These are phyloP conservation scores for Theobroma cacao DNA, from an alignment of 345 rosid species.

Conservation along the genomic window DNA sequence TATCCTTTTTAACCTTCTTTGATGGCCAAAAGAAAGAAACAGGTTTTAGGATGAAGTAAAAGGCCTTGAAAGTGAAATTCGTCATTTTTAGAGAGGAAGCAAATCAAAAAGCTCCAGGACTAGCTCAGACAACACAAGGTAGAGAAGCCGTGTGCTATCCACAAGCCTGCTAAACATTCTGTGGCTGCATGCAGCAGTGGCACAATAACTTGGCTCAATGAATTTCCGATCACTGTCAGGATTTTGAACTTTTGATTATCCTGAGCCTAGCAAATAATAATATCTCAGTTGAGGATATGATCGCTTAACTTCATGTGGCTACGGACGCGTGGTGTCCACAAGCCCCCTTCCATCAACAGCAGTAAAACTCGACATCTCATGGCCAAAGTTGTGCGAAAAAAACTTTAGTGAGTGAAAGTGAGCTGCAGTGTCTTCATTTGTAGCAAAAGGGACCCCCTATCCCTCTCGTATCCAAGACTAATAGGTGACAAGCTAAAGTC, in stretches of 20 bases:
- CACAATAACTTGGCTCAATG: not conserved
- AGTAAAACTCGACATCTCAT: not conserved
- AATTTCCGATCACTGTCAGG: slow-evolving; percentile 8
- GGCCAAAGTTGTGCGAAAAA: not conserved
- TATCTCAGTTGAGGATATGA: slow-evolving; percentile 2
- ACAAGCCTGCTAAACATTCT: slow-evolving; percentile 6
- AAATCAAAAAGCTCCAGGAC: not conserved
- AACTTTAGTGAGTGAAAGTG: not conserved
- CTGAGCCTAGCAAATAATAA: not conserved
- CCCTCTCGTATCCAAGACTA: not conserved
- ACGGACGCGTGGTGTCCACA: slow-evolving; percentile 19
- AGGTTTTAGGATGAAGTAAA: not conserved
- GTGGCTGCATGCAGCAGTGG: not conserved
- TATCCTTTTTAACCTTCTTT: no score
- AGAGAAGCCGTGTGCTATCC: slow-evolving; percentile 26
- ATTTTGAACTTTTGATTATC: not conserved
- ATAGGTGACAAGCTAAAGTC: slow-evolving; percentile 1
- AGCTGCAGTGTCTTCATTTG: not conserved
- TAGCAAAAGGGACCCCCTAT: slow-evolving; percentile 2
- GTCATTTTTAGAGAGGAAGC: not conserved
- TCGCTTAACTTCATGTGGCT: not conserved
- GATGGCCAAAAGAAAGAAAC: no score
- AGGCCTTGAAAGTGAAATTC: not conserved
- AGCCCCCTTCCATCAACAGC: slow-evolving; percentile 9
- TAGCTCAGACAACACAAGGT: not conserved